Evolutionary conservation across 1,284 basidiomycete species (phyloP), one percentile per base, ranked within the genome.

Genomic region (Dichomitus squalens): DNA sequence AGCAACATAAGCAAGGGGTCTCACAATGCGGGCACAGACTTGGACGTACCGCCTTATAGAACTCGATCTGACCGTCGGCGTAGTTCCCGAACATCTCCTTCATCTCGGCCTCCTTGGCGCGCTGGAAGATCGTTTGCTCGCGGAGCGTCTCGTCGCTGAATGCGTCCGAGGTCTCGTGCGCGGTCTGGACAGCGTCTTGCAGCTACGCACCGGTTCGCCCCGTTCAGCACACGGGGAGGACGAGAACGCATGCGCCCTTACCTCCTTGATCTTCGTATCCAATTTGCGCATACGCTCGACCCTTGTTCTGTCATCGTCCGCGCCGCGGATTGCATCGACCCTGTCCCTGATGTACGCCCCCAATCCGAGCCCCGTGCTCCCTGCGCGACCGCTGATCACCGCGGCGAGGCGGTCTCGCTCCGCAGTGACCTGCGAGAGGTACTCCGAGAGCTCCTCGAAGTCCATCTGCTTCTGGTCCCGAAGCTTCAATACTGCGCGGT

Each of bases 401-500:
- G 93, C 93, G 14, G 93, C 88, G 8, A 99, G 79, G 38, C 96
- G 81, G 72, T 99, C 97, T 11, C 96, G 88, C 75, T 99, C 96
- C 7, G 86, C 81, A 0, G 93, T 95, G 29, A 98, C 87, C 7
- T 90, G 91, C 2, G 93, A 93, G 6, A 99, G 81, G 73, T 99
- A 99, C 55, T 95, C 93, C 5, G 95, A 96, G 5, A 98, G 84
- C 70, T 98, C 96, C 74, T 99, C 96, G 66, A 98, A 98, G 72
- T 99, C 96, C 53, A 98, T 86, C 73, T 99, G 97, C 74, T 98
- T 99, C 75, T 98, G 95, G 73, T 99, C 97, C 46, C 97, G 88
- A 34, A 98, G 82, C 73, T 94, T 96, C 59, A 99, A 83, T 5
- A 98, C 93, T 7, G 88, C 87, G 50, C 93, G 87, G 68, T 98